Base-by-base conservation (phyloP, 2,329 filamentous ascomycete species). In the Colletotrichum somersetense region DNA sequence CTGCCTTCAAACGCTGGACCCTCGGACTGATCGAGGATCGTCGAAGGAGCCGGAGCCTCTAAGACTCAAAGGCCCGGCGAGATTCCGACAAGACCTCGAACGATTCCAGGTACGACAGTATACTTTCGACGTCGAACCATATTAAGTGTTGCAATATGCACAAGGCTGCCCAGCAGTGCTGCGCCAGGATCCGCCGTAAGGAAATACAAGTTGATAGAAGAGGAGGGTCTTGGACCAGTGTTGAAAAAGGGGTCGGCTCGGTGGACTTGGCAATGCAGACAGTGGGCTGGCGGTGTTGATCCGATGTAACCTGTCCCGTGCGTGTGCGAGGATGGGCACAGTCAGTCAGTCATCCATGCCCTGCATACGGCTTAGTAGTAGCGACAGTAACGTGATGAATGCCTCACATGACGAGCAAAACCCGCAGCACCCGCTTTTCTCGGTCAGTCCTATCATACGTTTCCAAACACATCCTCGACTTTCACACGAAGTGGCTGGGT, bases 401-500 rank as follows among this genome's bases (percentile, higher is more conserved):
- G 69, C 69, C 69, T 72, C 69, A 72, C 69, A 69, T 72, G 69
- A 69, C 55, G 66, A 64, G 59, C 66, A 69, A 72, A 72, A 69
- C 33, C 66, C 69, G 69, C 69, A 72, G 30, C 66, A 38, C 66
- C 66, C 69, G 66, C 69, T 72, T 72, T 69, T 72, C 46, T 42
- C 64, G 33, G 53, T 61, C 44, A 61, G 68, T 69, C 46, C 59
- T 59, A 30, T 30, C 30, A 30, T 26, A 35, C 57, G 57, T 5
- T 62, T 56, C 68, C 68, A 20, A 48, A 26, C 35, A 38, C n/a
- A 57, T 57, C 42, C 42, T 42, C 26, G 11, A 46, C 23, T 35
- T 16, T 23, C 23, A 59, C 30, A 64, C 59, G 53, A 55, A 64
- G 44, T 20, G 16, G 23, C 26, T 18, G 23, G 5, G 46, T 42